Evolutionary conservation across 177 flowering plant species (phyloP), one percentile per base, ranked within the genome.

Genomic region (Vitis hybrid): DNA sequence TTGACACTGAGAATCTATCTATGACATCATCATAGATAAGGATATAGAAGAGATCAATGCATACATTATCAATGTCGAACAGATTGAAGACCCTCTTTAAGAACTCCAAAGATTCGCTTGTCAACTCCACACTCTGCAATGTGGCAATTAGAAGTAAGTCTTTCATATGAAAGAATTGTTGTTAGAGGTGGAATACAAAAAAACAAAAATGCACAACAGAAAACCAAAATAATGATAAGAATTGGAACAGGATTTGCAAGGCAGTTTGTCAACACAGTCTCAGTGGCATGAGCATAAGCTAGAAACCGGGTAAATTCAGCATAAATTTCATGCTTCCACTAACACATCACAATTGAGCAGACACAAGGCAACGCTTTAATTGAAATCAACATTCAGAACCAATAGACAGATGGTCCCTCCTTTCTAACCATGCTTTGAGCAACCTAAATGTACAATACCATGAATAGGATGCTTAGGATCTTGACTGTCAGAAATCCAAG

Each of bases 41-140:
- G 70, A 15, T 39, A 39, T 39, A 39, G 45, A 5, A 39, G 64
- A 45, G 19, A 31, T 53, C 14, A 45, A 61, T 26, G 74, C 89
- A 60, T 82, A 90, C 95, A 51, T 63, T 60, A 79, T 87, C 97
- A 72, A 67, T 75, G 72, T 92, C 97, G 69, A 85, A 93, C 67
- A 83, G 57, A 62, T 69, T 72, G 77, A 92, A 92, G 70, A 86
- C 80, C 64, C 83, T 84, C 71, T 69, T 86, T 70, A 96, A 74
- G 72, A 82, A 93, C 2, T 89, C 97, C 48, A 90, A 59, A 63
- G 94, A 94, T 71, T 93, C 98, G 78, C 66, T 83, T 68, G 99
- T 83, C 77, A 93, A 84, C 88, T 96, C 99, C 85, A 86, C 87
- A 70, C 90, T 87, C 97, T 91, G 64, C 77, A 78, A 72, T 62